These are phyloP conservation scores for Aspergillus quadricinctus DNA, from an alignment of 2,329 filamentous ascomycete species.

Conservation along the genomic window DNA sequence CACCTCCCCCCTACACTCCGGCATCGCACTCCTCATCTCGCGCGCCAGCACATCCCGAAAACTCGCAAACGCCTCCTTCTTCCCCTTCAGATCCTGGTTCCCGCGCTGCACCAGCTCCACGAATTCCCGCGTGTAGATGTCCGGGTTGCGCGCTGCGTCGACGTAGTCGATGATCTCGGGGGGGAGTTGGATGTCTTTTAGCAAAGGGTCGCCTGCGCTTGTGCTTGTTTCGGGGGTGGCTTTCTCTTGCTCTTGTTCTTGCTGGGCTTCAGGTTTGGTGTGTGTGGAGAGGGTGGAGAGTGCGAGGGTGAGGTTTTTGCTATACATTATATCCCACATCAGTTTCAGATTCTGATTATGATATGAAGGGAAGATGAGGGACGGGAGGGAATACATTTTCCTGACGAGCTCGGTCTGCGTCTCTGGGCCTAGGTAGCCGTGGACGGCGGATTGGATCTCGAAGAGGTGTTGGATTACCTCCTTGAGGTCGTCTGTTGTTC, in stretches of 20 bases:
- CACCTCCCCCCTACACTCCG: conserved; percentile 53
- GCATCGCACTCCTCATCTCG: conserved; percentile 56
- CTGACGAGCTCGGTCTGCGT: conserved; percentile 55
- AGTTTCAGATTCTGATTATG: too few relatives aligned
- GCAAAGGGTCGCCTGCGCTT: conserved; percentile 36
- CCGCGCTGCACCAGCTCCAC: conserved; percentile 60
- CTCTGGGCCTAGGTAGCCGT: conserved; percentile 55
- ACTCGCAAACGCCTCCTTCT: conserved; percentile 54
- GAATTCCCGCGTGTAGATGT: conserved; percentile 64
- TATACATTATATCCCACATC: too few relatives aligned
- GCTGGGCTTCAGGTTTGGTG: conserved; percentile 18
- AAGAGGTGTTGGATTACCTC: conserved; percentile 60
- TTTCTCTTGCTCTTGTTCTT: conserved; percentile 1
- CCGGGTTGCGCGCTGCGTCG: conserved; percentile 59
- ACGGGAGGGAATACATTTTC: conserved; percentile 47
- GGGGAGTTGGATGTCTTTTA: conserved; percentile 52
- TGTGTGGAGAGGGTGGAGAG: conserved; percentile 49
- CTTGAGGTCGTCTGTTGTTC: conserved; percentile 50
- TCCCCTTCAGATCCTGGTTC: conserved; percentile 60
- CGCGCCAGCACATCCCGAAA: conserved; percentile 57
- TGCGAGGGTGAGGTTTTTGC: conserved; percentile 50
- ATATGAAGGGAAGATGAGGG: neutral
- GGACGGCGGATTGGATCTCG: conserved; percentile 54
- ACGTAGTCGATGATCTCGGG: conserved; percentile 61
- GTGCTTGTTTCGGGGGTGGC: conserved; percentile 28